Percentiles rank a stretch among this genome's conserved stretches.
These are phyloP conservation scores for Solanum tarapatanum DNA, from an alignment of 257 asterid genomes.

Conservation along the genomic window DNA sequence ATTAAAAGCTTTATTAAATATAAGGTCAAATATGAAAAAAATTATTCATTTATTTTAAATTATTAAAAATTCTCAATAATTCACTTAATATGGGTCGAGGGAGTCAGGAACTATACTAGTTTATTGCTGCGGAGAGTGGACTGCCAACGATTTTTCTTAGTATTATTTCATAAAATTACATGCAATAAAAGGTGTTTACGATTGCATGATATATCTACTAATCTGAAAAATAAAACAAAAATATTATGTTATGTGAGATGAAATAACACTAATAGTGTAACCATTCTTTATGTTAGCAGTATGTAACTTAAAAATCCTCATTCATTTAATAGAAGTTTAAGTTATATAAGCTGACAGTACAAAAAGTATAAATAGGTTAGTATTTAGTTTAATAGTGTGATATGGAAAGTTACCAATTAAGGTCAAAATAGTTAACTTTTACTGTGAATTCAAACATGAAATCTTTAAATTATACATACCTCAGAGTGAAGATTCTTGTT, in stretches of 20 bases:
- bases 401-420: not conserved
- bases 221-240: not conserved
- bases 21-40: not conserved
- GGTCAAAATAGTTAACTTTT: not conserved
- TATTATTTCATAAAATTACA: not conserved
- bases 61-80: not conserved
- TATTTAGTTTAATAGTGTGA: no score
- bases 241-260: not conserved
- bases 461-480: slow-evolving; percentile 17
- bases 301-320: not conserved
- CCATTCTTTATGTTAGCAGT: not conserved
- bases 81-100: not conserved
- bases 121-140: not conserved
- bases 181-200: not conserved
- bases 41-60: not conserved
- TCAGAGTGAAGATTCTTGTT: slow-evolving; percentile 63
- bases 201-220: not conserved
- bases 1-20: not conserved
- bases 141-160: not conserved
- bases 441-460: not conserved
- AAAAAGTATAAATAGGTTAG: not conserved
- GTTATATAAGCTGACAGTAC: accelerated
- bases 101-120: not conserved
- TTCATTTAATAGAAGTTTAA: not conserved
- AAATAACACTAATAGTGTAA: not conserved